Conservation (phyloP, 495 filamentous ascomycete genomes). For the Penicillium samsonianum region DNA sequence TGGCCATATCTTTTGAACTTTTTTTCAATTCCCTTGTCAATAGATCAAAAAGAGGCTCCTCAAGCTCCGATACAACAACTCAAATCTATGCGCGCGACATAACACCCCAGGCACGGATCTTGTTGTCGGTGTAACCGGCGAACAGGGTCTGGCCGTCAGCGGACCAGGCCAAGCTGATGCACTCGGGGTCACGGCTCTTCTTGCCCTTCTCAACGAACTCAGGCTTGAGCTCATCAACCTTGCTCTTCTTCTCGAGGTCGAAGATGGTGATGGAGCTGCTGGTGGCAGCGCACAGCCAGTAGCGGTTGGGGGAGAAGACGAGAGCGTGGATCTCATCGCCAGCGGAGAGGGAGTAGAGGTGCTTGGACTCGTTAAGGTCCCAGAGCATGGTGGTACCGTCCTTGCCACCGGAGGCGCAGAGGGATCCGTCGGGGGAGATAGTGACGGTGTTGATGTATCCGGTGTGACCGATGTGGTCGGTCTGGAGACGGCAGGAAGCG, state of each 20-base stretch:
- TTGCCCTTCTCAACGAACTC: conserved; percentile 95
- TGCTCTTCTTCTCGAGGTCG: conserved; percentile 99
- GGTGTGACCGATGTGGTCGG: conserved; percentile 99
- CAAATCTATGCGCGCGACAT: conserved; percentile 65
- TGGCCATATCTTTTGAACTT: conserved; percentile 38
- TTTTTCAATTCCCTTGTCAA: conserved; percentile 38
- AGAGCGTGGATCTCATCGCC: conserved; percentile 99
- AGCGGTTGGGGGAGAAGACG: conserved; percentile 99
- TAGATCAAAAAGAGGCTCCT: conserved; percentile 38
- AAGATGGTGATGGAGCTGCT: conserved; percentile 99
- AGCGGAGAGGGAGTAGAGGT: conserved; percentile 99
- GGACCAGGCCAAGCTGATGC: conserved; percentile 93
- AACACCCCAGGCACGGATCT: conserved; percentile 99
- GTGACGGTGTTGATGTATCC: conserved; percentile 99
- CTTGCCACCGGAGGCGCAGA: conserved; percentile 99
- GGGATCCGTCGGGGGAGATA: conserved; percentile 98
- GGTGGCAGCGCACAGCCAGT: conserved; percentile 99
- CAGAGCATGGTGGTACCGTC: conserved; percentile 99
- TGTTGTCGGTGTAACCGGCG: conserved; percentile 99
- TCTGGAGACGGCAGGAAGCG: conserved; percentile 97
- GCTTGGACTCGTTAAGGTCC: conserved; percentile 99
- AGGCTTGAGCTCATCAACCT: conserved; percentile 99
- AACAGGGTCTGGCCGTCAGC: conserved; percentile 99
- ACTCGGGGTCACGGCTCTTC: conserved; percentile 99
- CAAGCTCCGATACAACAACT: conserved; percentile 25